These are phyloP conservation scores for Fraxinus cuspidata DNA, from an alignment of 257 asterid genomes.

Conservation along the genomic window DNA sequence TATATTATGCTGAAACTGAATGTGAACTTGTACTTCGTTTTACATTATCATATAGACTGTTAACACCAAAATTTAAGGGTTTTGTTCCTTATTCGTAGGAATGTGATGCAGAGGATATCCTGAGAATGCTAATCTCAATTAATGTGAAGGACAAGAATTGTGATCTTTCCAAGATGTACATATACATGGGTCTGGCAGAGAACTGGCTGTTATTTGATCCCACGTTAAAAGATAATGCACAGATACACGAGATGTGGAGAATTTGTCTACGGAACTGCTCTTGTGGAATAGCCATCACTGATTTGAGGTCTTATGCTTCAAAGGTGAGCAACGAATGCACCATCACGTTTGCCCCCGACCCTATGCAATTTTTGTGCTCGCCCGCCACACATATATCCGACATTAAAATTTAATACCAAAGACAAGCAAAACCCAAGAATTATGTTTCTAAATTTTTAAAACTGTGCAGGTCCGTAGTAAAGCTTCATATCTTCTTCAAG, in stretches of 20 bases:
- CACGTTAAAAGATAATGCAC: conserved; percentile 43
- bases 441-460: conserved; percentile 7
- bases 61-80: background rate
- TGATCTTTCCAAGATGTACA: conserved; percentile 69
- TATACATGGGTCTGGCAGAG: conserved; percentile 66
- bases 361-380: background rate
- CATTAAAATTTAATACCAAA: background rate
- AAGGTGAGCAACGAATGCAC: conserved; percentile 45
- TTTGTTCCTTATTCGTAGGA: conserved; percentile 42
- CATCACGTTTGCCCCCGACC: conserved; percentile 5
- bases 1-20: background rate
- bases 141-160: conserved; percentile 74
- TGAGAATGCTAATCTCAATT: conserved; percentile 54
- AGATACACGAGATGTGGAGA: conserved; percentile 57
- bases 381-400: background rate
- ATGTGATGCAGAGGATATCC: conserved; percentile 52
- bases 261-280: conserved; percentile 70
- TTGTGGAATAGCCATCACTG: conserved; percentile 69
- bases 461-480: conserved; percentile 80
- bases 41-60: background rate
- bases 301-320: conserved; percentile 83
- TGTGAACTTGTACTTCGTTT: background rate
- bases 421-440: background rate
- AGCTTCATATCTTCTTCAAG: conserved; percentile 92
- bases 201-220: conserved; percentile 68